Percentiles rank a stretch among this genome's conserved stretches.
These are phyloP conservation scores for Magnaporthiopsis incrustans DNA, from an alignment of 2,329 filamentous ascomycete genomes.

Conservation along the genomic window DNA sequence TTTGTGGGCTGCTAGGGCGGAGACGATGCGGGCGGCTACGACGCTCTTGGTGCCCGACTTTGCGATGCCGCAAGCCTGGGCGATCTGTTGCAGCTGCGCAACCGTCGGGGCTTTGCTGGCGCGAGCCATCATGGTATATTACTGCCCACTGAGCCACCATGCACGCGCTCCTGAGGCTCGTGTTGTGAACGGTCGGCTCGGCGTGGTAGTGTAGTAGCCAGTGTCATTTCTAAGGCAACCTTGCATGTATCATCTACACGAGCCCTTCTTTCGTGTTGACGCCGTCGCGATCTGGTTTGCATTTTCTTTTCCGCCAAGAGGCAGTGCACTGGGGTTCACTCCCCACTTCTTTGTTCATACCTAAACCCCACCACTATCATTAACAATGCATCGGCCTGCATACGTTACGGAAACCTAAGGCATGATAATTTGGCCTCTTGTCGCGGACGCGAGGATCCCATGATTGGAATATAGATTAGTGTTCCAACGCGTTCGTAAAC, in stretches of 20 bases:
- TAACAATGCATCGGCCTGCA: too few species aligned
- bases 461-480: too few species aligned
- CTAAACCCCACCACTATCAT: too few species aligned
- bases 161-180: neutral
- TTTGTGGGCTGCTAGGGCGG: neutral
- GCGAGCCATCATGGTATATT: neutral
- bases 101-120: conserved; percentile 31
- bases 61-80: conserved; percentile 50
- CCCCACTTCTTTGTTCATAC: neutral
- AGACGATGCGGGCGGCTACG: conserved; percentile 41
- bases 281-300: neutral
- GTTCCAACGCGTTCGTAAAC: too few species aligned
- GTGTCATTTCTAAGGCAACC: neutral
- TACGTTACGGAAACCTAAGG: too few species aligned
- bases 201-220: neutral
- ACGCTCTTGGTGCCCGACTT: conserved; percentile 50
- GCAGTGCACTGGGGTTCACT: neutral
- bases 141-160: neutral
- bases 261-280: neutral
- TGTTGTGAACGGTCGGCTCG: neutral
- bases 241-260: neutral
- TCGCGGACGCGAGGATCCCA: too few species aligned
- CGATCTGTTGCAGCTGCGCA: conserved; percentile 47
- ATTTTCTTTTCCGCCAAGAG: too few species aligned
- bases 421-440: too few species aligned